These are phyloP conservation scores for Parathielavia hyrcaniae DNA, from an alignment of 495 filamentous ascomycete genomes.

Conservation along the genomic window DNA sequence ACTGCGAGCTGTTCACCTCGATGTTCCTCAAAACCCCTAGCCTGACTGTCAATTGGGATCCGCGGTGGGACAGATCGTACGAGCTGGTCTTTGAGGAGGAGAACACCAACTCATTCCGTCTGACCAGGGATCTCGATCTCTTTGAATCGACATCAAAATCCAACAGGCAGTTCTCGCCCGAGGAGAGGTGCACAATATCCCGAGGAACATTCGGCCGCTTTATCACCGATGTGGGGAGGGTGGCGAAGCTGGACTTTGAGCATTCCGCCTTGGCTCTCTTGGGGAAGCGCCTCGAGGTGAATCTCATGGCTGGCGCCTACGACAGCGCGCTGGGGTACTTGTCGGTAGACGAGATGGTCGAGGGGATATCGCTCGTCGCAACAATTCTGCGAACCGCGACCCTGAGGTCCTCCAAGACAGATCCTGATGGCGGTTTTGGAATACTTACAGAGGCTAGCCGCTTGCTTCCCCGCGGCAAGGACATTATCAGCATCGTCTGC, in stretches of 20 bases:
- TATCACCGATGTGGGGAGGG: slow-evolving; percentile 52
- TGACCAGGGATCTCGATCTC: slow-evolving; percentile 49
- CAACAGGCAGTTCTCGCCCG: slow-evolving; percentile 27
- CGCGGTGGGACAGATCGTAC: slow-evolving; percentile 55
- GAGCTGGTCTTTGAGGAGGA: slow-evolving; percentile 75
- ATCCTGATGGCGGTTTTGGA: slow-evolving; percentile 35
- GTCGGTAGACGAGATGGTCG: slow-evolving; percentile 34
- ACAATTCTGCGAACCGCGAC: slow-evolving; percentile 38
- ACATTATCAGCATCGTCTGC: slow-evolving; percentile 73
- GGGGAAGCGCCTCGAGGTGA: slow-evolving; percentile 61
- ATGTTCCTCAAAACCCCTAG: slow-evolving; percentile 58
- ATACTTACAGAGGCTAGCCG: slow-evolving; percentile 69
- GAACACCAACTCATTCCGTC: slow-evolving; percentile 60
- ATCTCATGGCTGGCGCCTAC: slow-evolving; percentile 39
- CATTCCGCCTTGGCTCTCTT: slow-evolving; percentile 75
- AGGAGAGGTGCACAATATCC: slow-evolving; percentile 49
- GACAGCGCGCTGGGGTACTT: slow-evolving; percentile 33
- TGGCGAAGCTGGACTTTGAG: slow-evolving; percentile 55
- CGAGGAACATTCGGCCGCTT: slow-evolving; percentile 64
- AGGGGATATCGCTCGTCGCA: slow-evolving; percentile 38
- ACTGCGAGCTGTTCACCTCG: slow-evolving; percentile 44
- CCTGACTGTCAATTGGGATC: slow-evolving; percentile 58
- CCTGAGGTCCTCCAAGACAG: slow-evolving; percentile 26
- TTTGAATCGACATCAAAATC: slow-evolving; percentile 38
- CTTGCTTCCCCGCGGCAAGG: slow-evolving; percentile 62